Percentiles rank a stretch among this genome's conserved stretches.
Conservation (phyloP, 345 rosid species). For the Erysimum cheiranthoides region DNA sequence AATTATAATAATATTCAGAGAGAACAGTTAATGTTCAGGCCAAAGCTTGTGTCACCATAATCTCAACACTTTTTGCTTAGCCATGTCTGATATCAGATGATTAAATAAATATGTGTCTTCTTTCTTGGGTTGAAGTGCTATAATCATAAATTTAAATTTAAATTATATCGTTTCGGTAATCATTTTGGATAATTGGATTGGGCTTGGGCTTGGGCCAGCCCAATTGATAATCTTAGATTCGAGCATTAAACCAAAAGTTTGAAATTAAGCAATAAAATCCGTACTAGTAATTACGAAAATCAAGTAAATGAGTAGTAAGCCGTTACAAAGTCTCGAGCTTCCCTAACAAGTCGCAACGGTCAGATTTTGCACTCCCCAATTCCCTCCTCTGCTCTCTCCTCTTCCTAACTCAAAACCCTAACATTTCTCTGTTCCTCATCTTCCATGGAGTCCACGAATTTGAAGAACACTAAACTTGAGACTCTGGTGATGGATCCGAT, state of each 20-base stretch:
- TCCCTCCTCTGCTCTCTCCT: constrained; percentile 25
- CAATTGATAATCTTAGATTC: background rate
- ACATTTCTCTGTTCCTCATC: background rate
- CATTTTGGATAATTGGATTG: too few species aligned
- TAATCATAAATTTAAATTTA: too few species aligned
- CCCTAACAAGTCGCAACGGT: too few species aligned
- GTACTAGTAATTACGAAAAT: constrained; percentile 32
- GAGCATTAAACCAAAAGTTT: background rate
- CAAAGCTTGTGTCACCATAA: too few species aligned
- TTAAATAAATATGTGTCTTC: background rate
- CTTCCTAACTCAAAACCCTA: background rate
- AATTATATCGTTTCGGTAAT: too few species aligned
- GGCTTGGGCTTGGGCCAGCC: constrained; percentile 29
- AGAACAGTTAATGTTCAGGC: too few species aligned
- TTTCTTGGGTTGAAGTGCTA: background rate
- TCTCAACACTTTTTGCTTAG: too few species aligned
- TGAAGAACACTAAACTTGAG: constrained; percentile 43
- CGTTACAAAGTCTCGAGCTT: constrained; percentile 31
- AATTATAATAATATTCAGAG: too few species aligned
- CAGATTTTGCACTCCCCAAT: constrained; percentile 4
- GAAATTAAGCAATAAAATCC: constrained; percentile 12
- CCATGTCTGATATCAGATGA: too few species aligned
- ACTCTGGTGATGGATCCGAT: constrained; percentile 56
- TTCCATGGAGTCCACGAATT: constrained; percentile 55
- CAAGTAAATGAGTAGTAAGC: constrained; percentile 24